These are phyloP conservation scores for Keithomyces neogunnii DNA, from an alignment of 2,329 filamentous ascomycete species.

Conservation along the genomic window DNA sequence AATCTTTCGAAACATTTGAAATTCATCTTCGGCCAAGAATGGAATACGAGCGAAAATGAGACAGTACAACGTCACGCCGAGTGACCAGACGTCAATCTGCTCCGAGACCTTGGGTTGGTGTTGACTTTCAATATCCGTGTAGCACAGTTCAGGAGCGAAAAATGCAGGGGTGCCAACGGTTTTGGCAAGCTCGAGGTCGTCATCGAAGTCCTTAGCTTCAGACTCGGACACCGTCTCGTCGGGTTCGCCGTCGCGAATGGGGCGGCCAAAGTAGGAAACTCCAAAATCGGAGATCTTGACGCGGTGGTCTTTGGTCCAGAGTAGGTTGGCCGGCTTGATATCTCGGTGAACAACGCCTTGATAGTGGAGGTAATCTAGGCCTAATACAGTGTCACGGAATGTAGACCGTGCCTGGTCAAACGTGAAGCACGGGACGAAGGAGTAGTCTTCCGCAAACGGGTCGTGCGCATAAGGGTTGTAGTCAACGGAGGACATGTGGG, in stretches of 20 bases:
- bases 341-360: slow-evolving; percentile 78
- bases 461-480: slow-evolving; percentile 50
- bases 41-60: slow-evolving; percentile 90
- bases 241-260: slow-evolving; percentile 72
- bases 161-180: slow-evolving; percentile 97
- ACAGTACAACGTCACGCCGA: slow-evolving; percentile 93
- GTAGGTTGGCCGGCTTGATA: slow-evolving; percentile 82
- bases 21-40: slow-evolving; percentile 87
- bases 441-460: slow-evolving; percentile 75
- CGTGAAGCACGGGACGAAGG: slow-evolving; percentile 89
- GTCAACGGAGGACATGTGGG: slow-evolving; percentile 59
- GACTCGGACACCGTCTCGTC: slow-evolving; percentile 69
- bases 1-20: slow-evolving; percentile 84
- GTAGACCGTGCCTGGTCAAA: slow-evolving; percentile 72
- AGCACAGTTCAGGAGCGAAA: slow-evolving; percentile 93
- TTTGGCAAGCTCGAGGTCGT: slow-evolving; percentile 93
- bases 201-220: slow-evolving; percentile 79
- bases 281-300: slow-evolving; percentile 99
- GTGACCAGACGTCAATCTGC: slow-evolving; percentile 94
- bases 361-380: slow-evolving; percentile 87
- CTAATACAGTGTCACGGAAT: slow-evolving; percentile 88
- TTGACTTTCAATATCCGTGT: slow-evolving; percentile 64
- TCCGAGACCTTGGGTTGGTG: slow-evolving; percentile 75
- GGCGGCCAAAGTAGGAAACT: slow-evolving; percentile 91
- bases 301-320: slow-evolving; percentile 75